Evolutionary conservation across 139 green algal species (phyloP), one percentile per base, ranked within the genome.

Genomic region (Chlorella sorokiniana): DNA sequence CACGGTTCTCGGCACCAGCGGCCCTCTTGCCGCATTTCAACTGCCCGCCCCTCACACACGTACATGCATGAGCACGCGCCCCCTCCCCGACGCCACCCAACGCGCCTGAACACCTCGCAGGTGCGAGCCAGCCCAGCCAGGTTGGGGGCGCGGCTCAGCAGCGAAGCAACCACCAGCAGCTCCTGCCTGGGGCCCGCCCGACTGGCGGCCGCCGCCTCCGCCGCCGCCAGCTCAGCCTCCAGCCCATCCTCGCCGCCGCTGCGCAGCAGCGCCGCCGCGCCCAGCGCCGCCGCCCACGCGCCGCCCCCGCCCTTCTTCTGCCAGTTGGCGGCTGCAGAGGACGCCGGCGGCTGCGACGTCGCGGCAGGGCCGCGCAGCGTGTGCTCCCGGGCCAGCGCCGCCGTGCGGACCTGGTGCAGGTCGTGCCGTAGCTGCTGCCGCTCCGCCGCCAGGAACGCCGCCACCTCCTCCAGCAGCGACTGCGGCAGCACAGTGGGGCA

Each of bases 121-220:
- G 95, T 98, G 42, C 95, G 88, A 0, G 96, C 90, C 54, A 98
- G 86, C 27, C 95, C 95, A 1, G 91, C 95, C 63, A 98, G 90
- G 84, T 98, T 98, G 71, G 95, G 94, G 14, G 95, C 78, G 75
- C 94, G 95, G 77, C 91, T 89, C 11, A 98, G 87, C 23, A 98
- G 89, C 18, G 88, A 94, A 35, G 96, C 96, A 29, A 98, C 96
- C 62, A 98, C 86, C 3, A 98, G 90, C 9, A 98, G 69, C n/a
- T 91, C 85, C 78, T 97, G 90, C 22, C 83, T 62, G 14, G 45
- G 18, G 10, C 44, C 51, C 51, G 63, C 40, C 48, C 44, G 22
- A 1, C 80, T 45, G 22, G 41, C 82, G 23, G 81, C 78, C 9
- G 69, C 81, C n/a, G 87, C 71, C 71, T 85, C 65, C 25, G 44